Evolutionary conservation across 805 yeast genomes (phyloP), one percentile per base, ranked within the genome.

Genomic region (Kodamaea restingae): DNA sequence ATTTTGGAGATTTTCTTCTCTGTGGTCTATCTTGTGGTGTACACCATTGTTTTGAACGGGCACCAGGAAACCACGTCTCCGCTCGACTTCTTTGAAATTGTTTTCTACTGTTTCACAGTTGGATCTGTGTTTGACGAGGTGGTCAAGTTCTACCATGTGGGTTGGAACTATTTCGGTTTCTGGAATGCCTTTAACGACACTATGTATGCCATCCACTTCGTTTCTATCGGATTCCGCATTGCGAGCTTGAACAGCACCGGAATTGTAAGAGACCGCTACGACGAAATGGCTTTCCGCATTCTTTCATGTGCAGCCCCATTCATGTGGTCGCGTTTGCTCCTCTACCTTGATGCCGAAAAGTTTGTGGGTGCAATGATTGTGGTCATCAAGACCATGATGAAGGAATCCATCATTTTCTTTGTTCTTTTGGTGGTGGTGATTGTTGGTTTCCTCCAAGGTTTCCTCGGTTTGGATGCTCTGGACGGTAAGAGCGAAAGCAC

Each of bases 311-410:
- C 85, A 10, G 84, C 95, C 4, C 96, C 96, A 2, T 68, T 88
- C 47, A 80, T 88, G 75, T 88, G 95, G 95, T 74, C 84, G 2
- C 71, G 96, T 36, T 65, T 88, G 36, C 63, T 88, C 40, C 69
- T 88, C 26, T 87, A 72, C 60, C 70, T 87, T 50, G 96, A 88
- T 55, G 83, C 90, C 8, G 79, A 80, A 47, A 75, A 76, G 49
- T 87, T 88, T 58, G 85, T 87, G 35, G 96, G 96, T 29, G 86
- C 88, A 2, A 84, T 88, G 88, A 75, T 88, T 46, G 91, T 88
- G 20, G 91, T 88, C 4, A 65, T 85, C 36, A 85, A 85, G 52
- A 81, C 81, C 41, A 83, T 88, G 87, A 81, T 88, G 86, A 80
- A 82, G 50, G 96, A 88, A 58, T 82, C 93, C 2, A 57, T 85